Base-by-base conservation (phyloP, 2,329 filamentous ascomycete species). In the Rhinocladiella similis region DNA sequence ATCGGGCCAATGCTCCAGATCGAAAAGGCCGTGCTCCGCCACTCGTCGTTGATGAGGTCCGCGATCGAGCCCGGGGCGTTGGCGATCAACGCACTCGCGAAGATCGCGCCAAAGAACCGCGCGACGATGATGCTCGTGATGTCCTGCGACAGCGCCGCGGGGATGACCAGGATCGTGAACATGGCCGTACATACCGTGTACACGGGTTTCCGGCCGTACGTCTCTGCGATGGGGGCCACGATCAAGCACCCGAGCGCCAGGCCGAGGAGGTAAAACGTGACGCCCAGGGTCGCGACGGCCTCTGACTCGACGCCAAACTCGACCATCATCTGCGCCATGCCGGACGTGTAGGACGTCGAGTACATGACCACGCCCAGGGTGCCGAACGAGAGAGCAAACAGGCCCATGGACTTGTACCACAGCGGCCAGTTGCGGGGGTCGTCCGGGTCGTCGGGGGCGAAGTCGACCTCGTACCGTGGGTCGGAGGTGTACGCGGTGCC, bases 1-100 rank as follows among this genome's bases (percentile, higher is more conserved):
- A 96, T 82, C 0, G 92, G 91, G 0, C 90, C 91, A 52, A 96
- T 85, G 59, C 81, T 84, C 85, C 91, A 96, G 33, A 96, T 79
- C 3, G 86, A 90, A 72, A 96, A 90, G 41, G 87, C 87, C n/a
- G 94, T 74, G 2, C 90, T 90, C 14, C 92, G 85, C 66, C 89
- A 85, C 47, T 95, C 85, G 45, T 93, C 89, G 13, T 82, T 80
- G n/a, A 90, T 85, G 48, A 96, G 87, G 70, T 97, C 92, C 25
- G 89, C 86, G 10, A 96, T 83, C 6, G 87, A 90, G 2, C 91
- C 92, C 0, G 91, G 90, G 1, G 88, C 84, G 68, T 95, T 96
- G 12, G 86, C 84, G 22, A 96, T 86, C 83, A 95, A 88, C 41
- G 88, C 90, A 5, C 89, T 83, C 3, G 90, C 88, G 50, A 86